Evolutionary conservation across 192 early-diverging fungal species (phyloP).

Genomic region (Coemansia sp.): DNA sequence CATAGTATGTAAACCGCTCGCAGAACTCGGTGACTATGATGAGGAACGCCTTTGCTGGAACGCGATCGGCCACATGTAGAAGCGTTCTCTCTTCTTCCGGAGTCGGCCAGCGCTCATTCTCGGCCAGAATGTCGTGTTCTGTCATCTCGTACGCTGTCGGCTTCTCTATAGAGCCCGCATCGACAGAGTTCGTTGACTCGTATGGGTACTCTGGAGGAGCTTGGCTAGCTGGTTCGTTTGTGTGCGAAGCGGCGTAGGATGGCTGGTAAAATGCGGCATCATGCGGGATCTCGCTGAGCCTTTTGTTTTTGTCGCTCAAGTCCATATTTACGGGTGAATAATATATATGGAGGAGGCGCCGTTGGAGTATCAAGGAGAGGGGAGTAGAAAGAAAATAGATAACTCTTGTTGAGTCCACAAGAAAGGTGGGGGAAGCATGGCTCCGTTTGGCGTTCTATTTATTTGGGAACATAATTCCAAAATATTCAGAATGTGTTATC

Average conservation of each 20-base stretch:
- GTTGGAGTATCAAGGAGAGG: neutral
- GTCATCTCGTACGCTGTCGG: neutral
- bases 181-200: neutral
- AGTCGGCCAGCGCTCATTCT: slow-evolving; percentile 50
- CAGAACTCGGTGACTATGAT: slow-evolving; percentile 60
- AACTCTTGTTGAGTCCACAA: too few relatives aligned
- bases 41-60: slow-evolving; percentile 59
- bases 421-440: too few relatives aligned
- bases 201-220: neutral
- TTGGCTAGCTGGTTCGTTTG: neutral
- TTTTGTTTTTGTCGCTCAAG: neutral
- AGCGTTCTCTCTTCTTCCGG: slow-evolving; percentile 56
- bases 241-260: neutral
- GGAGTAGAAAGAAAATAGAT: too few relatives aligned
- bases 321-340: neutral
- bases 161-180: neutral
- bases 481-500: neutral
- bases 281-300: slow-evolving; percentile 11
- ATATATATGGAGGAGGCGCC: neutral
- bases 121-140: slow-evolving; percentile 13
- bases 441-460: too few relatives aligned
- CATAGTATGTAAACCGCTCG: slow-evolving; percentile 65
- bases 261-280: slow-evolving; percentile 15
- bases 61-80: slow-evolving; percentile 55
- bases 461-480: neutral